Percentiles rank a stretch among this genome's conserved stretches.
Evolutionary conservation across 78 protist genomes (phyloP).

Genomic region (Guillardia theta): DNA sequence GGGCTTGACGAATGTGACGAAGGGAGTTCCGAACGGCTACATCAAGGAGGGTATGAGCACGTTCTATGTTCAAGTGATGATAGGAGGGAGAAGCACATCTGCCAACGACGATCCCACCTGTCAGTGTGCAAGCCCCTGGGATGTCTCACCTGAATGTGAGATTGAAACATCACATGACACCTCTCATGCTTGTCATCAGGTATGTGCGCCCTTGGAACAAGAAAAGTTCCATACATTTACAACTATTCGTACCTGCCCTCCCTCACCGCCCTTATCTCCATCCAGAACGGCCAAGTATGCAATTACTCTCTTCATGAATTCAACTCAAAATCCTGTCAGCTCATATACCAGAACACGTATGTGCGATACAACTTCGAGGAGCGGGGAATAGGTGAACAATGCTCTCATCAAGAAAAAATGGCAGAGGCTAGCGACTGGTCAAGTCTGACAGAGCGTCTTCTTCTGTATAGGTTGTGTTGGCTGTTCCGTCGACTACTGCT

Average conservation of each 20-base stretch:
- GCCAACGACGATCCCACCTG: not conserved
- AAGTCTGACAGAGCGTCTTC: not conserved
- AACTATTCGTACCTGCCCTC: not conserved
- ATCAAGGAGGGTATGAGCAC: constrained; percentile 31
- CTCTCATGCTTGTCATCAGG: not conserved
- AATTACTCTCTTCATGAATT: not conserved
- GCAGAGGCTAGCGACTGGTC: not conserved
- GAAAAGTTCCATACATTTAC: not conserved
- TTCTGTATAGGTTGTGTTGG: not conserved
- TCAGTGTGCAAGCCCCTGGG: not conserved
- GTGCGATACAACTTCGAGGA: not conserved
- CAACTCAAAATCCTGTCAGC: not conserved
- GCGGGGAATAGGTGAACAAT: not conserved
- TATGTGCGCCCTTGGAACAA: not conserved
- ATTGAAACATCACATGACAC: not conserved
- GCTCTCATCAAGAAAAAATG: not conserved
- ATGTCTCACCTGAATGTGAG: not conserved
- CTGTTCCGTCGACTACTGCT: not conserved
- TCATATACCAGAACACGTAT: not conserved
- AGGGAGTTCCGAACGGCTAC: not conserved
- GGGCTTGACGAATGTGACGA: too few species aligned
- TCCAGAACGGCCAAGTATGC: not conserved
- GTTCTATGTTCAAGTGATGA: not conserved
- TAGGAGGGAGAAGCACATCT: not conserved
- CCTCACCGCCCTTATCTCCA: constrained; percentile 19